Percentiles rank a stretch among this genome's conserved stretches.
These are phyloP conservation scores for Fusarium sp. DNA, from an alignment of 2,329 filamentous ascomycete species.

Conservation along the genomic window DNA sequence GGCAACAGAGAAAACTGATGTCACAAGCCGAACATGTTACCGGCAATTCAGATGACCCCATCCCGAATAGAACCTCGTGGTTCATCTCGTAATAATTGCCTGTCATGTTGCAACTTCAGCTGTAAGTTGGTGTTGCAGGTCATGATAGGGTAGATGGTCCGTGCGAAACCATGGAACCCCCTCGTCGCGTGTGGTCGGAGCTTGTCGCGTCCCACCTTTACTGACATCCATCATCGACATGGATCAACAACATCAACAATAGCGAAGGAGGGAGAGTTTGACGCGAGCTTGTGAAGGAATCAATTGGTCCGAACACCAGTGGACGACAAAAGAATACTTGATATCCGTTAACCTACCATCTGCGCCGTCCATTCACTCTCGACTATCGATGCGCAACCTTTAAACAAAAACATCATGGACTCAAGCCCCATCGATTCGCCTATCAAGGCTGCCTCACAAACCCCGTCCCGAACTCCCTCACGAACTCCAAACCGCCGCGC, in stretches of 20 bases:
- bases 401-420: slow-evolving; percentile 32
- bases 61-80: not conserved
- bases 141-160: slow-evolving; percentile 16
- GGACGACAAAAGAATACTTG: not conserved
- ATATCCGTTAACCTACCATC: not conserved
- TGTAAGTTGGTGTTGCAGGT: not conserved
- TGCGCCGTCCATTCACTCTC: slow-evolving; percentile 1
- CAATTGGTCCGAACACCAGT: not conserved
- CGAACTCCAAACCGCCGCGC: slow-evolving; percentile 48
- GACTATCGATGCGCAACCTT: slow-evolving; percentile 9
- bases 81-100: slow-evolving; percentile 1
- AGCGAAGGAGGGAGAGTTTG: not conserved
- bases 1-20: not conserved
- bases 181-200: slow-evolving; percentile 27
- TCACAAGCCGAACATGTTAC: not conserved
- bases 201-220: slow-evolving; percentile 32
- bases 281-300: not conserved
- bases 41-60: not conserved
- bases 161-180: slow-evolving; percentile 12
- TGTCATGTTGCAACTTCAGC: not conserved
- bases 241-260: slow-evolving; percentile 32
- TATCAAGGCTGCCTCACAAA: slow-evolving; percentile 25
- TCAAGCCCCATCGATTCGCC: slow-evolving; percentile 32
- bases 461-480: slow-evolving; percentile 35
- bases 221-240: slow-evolving; percentile 33